Evolutionary conservation across 495 filamentous ascomycete genomes (phyloP), one percentile per base, ranked within the genome.

Genomic region (Cladorrhinum samala): DNA sequence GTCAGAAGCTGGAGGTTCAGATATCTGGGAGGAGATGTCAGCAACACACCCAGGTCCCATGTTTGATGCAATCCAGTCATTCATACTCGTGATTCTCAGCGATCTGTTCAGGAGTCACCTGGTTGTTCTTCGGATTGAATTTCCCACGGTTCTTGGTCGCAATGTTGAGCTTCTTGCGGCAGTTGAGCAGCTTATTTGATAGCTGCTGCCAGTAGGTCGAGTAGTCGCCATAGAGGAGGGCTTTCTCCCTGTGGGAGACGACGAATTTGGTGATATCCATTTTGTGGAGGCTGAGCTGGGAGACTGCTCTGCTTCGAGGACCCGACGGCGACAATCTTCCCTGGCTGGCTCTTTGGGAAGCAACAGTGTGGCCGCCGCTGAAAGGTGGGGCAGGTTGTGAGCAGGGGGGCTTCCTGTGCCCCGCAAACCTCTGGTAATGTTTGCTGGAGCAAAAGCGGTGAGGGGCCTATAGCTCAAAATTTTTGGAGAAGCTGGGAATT

Each of bases 231-330:
- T 89, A 81, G 7, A 95, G 79, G 40, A 95, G 81, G 5, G 85
- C 88, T 61, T 87, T 82, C 64, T 95, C 88, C 36, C 91, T 74
- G 38, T 82, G 79, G 40, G 83, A 81, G 62, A 87, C 80, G 50
- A 97, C 77, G 53, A 87, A 91, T 49, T 81, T 81, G 17, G 93
- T 97, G 66, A 97, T 86, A 51, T 97, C 91, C 93, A 99, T 97
- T 30, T 6, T 54, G 23, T 39, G 14, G 13, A 20, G 39, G n/a
- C n/a, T n/a, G n/a, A n/a, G n/a, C n/a, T n/a, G n/a, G n/a, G n/a
- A n/a, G n/a, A n/a, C n/a, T n/a, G n/a, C n/a, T n/a, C n/a, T n/a
- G n/a, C n/a, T n/a, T n/a, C n/a, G n/a, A n/a, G n/a, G n/a, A n/a
- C n/a, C n/a, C n/a, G n/a, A n/a, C n/a, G n/a, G n/a, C n/a, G n/a